Base-by-base conservation (phyloP, 1,284 basidiomycete genomes). In the Irpex rosettiformis region DNA sequence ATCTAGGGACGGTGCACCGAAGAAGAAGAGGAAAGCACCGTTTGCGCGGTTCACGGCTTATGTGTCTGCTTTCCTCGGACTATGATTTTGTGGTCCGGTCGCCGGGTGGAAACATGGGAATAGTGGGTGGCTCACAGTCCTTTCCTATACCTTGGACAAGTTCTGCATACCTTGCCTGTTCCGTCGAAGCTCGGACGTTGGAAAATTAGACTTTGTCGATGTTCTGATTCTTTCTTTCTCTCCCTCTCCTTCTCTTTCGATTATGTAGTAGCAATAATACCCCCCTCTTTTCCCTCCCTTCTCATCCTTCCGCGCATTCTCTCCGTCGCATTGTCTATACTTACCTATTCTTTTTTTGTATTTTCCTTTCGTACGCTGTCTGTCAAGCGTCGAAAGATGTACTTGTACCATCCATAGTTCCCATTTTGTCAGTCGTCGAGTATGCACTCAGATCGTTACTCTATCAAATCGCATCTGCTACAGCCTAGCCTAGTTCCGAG, bases 31-130 rank as follows among this genome's bases (percentile, higher is more conserved):
- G 65, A 70, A 67, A 61, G 67, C 67, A 55, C 67, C 63, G 37
- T 66, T 68, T 29, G 68, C 68, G 5, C 66, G 68, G 30, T 58
- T 68, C 57, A 70, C 68, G n/a, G 65, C 68, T 52, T 68, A 70
- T 60, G 62, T 70, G 29, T 68, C 68, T 29, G 62, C 68, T 4
- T 70, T 70, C 65, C 66, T 70, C 57, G 67, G 67, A 16, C 58
- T 69, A 45, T 69, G 61, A 65, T 37, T 16, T 16, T 8, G n/a
- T n/a, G n/a, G n/a, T n/a, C n/a, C n/a, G n/a, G n/a, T n/a, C n/a
- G n/a, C n/a, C n/a, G n/a, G n/a, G n/a, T n/a, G n/a, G n/a, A n/a
- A n/a, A n/a, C n/a, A n/a, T n/a, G n/a, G n/a, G n/a, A n/a, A n/a
- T n/a, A n/a, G n/a, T n/a, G n/a, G n/a, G n/a, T n/a, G n/a, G n/a